Base-by-base conservation (phyloP, 1,284 basidiomycete species). In the Cutaneotrichosporon cavernicola region DNA sequence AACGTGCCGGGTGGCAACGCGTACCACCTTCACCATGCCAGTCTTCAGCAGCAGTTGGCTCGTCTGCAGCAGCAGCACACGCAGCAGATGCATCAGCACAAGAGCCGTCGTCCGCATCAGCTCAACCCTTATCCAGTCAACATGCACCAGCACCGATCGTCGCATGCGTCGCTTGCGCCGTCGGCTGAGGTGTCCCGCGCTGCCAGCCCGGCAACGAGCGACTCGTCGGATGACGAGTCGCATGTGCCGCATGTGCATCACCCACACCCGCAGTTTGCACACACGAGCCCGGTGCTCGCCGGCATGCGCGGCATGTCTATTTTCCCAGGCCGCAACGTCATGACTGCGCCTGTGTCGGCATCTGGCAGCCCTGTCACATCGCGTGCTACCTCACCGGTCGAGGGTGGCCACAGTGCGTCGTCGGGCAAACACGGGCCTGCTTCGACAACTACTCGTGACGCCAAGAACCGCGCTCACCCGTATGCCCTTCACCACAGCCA, bases 201-300 rank as follows among this genome's bases (percentile, higher is more conserved):
- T 0, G 72, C 75, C 5, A 76, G 73, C 40, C 80, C 80, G 0
- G 69, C 67, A 5, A 77, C 76, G 22, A 75, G 73, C 49, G 77
- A 80, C 49, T 76, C 75, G 36, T 76, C 75, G 9, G 81, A 81
- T 58, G 77, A 80, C 49, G 78, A 80, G 16, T 65, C 68, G 61
- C 62, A 70, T 8, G 43, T 18, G 14, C 43, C 16, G 4, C 26
- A 40, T 14, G 53, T 58, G 46, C 58, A 52, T 47, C 63, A 70
- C 31, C 61, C 50, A 40, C 56, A 56, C 32, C 26, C 46, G 46
- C 61, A 68, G 46, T 61, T 61, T 31, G 30, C 60, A 2, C 57
- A 63, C 16, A 59, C 62, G 18, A 65, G 64, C 68, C 92, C 92
- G 0, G 92, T 93, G 80, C 84, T 94, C 21, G 90, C 89, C 0